These are phyloP conservation scores for Yamadazyma tumulicola DNA, from an alignment of 805 yeast species.

Conservation along the genomic window DNA sequence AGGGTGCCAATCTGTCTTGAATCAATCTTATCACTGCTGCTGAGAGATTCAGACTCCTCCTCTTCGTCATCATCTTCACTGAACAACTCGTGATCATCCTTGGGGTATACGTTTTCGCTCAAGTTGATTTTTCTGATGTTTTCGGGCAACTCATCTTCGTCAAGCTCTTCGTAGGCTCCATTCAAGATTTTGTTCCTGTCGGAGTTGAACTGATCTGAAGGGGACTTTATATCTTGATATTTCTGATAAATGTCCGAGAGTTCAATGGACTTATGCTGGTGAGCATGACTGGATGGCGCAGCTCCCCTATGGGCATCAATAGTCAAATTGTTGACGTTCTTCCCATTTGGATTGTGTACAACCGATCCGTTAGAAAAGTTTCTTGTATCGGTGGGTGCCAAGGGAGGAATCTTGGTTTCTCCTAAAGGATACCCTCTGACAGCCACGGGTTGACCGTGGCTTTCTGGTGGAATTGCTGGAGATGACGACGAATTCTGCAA, in stretches of 20 bases:
- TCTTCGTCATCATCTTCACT: slow-evolving; percentile 29
- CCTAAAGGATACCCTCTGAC: slow-evolving; percentile 1
- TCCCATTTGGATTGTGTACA: slow-evolving; percentile 9
- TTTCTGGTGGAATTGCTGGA: not conserved
- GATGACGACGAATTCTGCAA: not conserved
- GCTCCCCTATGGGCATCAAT: slow-evolving; percentile 6
- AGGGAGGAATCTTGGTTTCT: slow-evolving; percentile 3
- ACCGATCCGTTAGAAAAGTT: slow-evolving; percentile 11
- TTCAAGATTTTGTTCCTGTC: slow-evolving; percentile 34
- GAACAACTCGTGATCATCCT: slow-evolving; percentile 34
- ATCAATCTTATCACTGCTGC: slow-evolving; percentile 17
- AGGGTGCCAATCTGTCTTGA: slow-evolving; percentile 18
- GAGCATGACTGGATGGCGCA: slow-evolving; percentile 3
- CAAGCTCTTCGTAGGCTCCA: slow-evolving; percentile 32
- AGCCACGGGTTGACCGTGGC: not conserved
- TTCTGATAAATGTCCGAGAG: slow-evolving; percentile 42
- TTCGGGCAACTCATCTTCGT: slow-evolving; percentile 32
- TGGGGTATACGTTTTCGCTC: slow-evolving; percentile 31
- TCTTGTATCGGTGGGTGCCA: slow-evolving; percentile 3
- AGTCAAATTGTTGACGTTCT: slow-evolving; percentile 8
- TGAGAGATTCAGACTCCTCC: slow-evolving; percentile 16
- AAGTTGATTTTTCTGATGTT: slow-evolving; percentile 27
- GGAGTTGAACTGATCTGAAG: slow-evolving; percentile 36
- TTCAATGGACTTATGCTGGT: slow-evolving; percentile 34
- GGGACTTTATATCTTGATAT: slow-evolving; percentile 36